Conservation (phyloP, 2,329 filamentous ascomycete species). For the Lachnum nothofagi region DNA sequence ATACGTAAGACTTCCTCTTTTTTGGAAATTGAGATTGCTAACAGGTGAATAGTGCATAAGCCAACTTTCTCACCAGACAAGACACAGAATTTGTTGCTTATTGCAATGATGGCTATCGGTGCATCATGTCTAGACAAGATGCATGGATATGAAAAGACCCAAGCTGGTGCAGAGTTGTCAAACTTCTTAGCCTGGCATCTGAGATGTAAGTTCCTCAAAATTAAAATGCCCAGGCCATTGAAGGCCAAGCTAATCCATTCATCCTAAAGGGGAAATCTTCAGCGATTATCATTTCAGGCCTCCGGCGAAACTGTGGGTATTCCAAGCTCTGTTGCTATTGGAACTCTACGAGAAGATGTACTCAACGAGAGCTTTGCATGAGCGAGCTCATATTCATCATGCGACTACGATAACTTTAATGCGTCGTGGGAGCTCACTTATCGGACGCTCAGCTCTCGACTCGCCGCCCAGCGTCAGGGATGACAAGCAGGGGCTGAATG, state of each 20-base stretch:
- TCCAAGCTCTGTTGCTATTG: conserved; percentile 81
- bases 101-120: conserved; percentile 88
- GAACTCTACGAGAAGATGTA: conserved; percentile 99
- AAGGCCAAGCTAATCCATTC: conserved; percentile 64
- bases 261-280: conserved; percentile 69
- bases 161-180: conserved; percentile 74
- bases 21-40: conserved; percentile 8
- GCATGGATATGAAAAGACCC: conserved; percentile 67
- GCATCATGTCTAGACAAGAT: conserved; percentile 83
- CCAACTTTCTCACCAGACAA: conserved; percentile 87
- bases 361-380: conserved; percentile 83
- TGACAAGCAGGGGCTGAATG: conserved; percentile 39
- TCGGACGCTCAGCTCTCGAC: conserved; percentile 78
- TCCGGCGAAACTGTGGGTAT: conserved; percentile 92
- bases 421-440: conserved; percentile 85
- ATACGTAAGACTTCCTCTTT: conserved; percentile 46
- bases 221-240: background rate
- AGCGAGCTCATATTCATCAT: conserved; percentile 93
- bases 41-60: conserved; percentile 58
- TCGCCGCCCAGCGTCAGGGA: conserved; percentile 68
- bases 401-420: conserved; percentile 93
- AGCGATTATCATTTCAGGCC: conserved; percentile 85
- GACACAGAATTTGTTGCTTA: conserved; percentile 75
- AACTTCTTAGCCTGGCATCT: conserved; percentile 90
- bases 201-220: conserved; percentile 54